phyloP scores from a whole-genome alignment of 2,329 filamentous ascomycete genomes.

The Trichoderma atroviride region DNA sequence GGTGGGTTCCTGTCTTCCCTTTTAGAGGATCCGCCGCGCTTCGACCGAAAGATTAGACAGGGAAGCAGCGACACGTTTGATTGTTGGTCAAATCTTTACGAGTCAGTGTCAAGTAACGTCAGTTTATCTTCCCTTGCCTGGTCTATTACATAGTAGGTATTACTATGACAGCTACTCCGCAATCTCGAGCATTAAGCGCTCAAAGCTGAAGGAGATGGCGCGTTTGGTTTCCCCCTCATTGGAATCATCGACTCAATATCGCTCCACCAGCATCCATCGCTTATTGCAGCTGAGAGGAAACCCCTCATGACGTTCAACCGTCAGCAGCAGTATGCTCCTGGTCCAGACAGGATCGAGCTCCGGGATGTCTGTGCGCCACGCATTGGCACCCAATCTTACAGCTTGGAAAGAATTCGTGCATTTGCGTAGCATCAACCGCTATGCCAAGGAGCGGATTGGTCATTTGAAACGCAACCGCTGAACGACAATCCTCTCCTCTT shows the following conservation, averaged over 20 bases:
- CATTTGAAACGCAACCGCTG: background rate
- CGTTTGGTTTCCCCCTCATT: slow-evolving; percentile 6
- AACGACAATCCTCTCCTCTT: background rate
- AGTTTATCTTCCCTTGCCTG: background rate
- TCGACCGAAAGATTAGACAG: slow-evolving; percentile 3
- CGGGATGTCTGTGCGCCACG: background rate
- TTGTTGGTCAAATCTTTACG: slow-evolving; percentile 6
- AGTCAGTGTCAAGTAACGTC: slow-evolving; percentile 15
- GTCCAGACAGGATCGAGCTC: slow-evolving; percentile 5
- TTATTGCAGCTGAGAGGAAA: slow-evolving; percentile 9
- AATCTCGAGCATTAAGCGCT: background rate
- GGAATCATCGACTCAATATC: slow-evolving; percentile 5
- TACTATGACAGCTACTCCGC: background rate
- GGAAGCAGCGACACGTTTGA: slow-evolving; percentile 12
- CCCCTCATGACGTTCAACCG: slow-evolving; percentile 7
- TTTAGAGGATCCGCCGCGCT: background rate
- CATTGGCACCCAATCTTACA: slow-evolving; percentile 1
- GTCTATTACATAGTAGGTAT: background rate
- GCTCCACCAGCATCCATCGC: slow-evolving; percentile 4
- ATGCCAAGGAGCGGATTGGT: background rate
- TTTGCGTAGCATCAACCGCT: slow-evolving; percentile 3
- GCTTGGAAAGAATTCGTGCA: background rate
- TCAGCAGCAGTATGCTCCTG: background rate
- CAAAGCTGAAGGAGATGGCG: slow-evolving; percentile 11
- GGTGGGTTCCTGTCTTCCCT: background rate